These are phyloP conservation scores for Colletotrichum horii DNA, from an alignment of 2,329 filamentous ascomycete species.

Conservation along the genomic window DNA sequence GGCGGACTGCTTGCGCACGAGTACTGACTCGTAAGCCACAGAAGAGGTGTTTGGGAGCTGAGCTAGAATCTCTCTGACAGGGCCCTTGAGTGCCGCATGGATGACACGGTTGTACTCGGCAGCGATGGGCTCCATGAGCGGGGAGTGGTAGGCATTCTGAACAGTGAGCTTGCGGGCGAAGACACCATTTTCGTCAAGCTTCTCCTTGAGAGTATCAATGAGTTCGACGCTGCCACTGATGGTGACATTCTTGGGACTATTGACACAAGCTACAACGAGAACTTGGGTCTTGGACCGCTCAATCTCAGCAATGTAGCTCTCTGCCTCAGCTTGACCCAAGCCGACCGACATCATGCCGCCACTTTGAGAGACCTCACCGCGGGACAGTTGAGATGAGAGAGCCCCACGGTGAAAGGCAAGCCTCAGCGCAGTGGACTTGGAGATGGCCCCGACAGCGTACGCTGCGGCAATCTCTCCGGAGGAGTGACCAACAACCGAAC, in stretches of 20 bases:
- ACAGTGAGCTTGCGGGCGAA: constrained; percentile 23
- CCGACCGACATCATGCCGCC: constrained; percentile 64
- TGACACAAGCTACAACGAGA: constrained; percentile 45
- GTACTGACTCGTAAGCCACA: not conserved
- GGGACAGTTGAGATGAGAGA: constrained; percentile 21
- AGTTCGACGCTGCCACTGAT: constrained; percentile 37
- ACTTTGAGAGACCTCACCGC: constrained; percentile 25
- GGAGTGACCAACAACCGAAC: constrained; percentile 49
- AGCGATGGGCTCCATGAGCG: constrained; percentile 23
- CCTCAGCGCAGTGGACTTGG: constrained; percentile 46
- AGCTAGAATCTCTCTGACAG: not conserved
- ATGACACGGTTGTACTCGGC: constrained; percentile 23
- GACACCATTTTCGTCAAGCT: constrained; percentile 17
- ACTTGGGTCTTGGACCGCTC: not conserved
- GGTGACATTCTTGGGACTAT: constrained; percentile 57
- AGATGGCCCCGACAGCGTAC: constrained; percentile 47
- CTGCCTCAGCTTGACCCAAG: constrained; percentile 44
- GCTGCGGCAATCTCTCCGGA: constrained; percentile 57
- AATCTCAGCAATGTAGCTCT: constrained; percentile 21
- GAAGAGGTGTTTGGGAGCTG: not conserved
- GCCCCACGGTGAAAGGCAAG: constrained; percentile 25
- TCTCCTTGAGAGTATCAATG: constrained; percentile 30
- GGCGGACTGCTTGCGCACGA: not conserved
- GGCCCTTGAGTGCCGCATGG: not conserved
- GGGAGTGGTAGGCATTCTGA: constrained; percentile 22